Evolutionary conservation across 129 eudicot species (phyloP).

Genomic region (Apium graveolens): DNA sequence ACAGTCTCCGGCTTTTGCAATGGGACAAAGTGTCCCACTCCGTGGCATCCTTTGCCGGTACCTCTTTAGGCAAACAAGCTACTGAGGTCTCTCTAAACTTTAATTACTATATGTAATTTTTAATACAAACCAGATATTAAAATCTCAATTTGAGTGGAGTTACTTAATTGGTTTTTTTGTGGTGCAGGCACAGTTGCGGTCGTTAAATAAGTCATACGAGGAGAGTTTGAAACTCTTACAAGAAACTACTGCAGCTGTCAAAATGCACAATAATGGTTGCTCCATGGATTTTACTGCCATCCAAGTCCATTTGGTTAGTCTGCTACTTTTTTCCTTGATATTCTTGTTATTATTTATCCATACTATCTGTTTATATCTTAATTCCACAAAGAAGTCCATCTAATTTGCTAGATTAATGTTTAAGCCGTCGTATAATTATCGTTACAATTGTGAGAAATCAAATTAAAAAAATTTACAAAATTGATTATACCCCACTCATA

Average conservation of each 20-base stretch:
- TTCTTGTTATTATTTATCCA: neutral
- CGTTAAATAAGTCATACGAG: constrained; percentile 39
- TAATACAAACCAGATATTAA: neutral
- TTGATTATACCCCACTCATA: neutral
- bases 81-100: constrained; percentile 35
- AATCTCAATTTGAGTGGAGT: neutral
- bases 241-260: constrained; percentile 85
- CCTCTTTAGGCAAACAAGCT: constrained; percentile 65
- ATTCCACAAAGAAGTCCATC: neutral
- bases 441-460: neutral
- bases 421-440: neutral
- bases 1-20: constrained; percentile 68
- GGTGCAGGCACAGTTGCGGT: constrained; percentile 56
- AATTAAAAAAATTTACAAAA: neutral
- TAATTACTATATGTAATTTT: neutral
- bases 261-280: constrained; percentile 64
- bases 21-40: constrained; percentile 86
- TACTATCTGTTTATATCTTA: neutral
- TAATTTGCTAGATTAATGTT: neutral
- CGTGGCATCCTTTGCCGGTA: constrained; percentile 86
- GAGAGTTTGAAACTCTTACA: constrained; percentile 59
- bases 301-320: constrained; percentile 43
- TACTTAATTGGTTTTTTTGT: neutral
- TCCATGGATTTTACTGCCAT: constrained; percentile 60
- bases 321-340: neutral